A percentile compares a stretch with the other conserved stretches of the same genome.
Evolutionary conservation across 345 rosid genomes (phyloP).

Genomic region (Jatropha curcas): DNA sequence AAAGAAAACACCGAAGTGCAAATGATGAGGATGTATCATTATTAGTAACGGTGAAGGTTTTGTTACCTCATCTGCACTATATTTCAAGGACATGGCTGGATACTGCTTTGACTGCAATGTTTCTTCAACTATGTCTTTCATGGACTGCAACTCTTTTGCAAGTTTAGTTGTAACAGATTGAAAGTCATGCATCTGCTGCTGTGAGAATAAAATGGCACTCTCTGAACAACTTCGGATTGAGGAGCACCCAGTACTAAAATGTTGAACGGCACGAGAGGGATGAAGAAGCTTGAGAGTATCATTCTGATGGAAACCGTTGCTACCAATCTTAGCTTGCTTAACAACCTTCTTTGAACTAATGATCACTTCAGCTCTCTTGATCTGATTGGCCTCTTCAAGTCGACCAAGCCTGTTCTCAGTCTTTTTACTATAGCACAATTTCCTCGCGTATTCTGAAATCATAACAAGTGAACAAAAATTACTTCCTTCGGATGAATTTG

Average conservation of each 20-base stretch:
- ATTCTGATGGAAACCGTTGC: slow-evolving; percentile 35
- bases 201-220: slow-evolving; percentile 73
- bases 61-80: slow-evolving; percentile 51
- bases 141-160: slow-evolving; percentile 55
- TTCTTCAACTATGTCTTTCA: slow-evolving; percentile 62
- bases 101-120: slow-evolving; percentile 36
- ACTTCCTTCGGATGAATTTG: not conserved
- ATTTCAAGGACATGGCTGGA: slow-evolving; percentile 35
- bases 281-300: slow-evolving; percentile 41
- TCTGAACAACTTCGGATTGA: slow-evolving; percentile 54
- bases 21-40: not conserved
- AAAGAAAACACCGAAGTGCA: too few relatives aligned
- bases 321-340: slow-evolving; percentile 33
- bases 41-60: not conserved
- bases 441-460: slow-evolving; percentile 56
- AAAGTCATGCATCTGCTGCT: slow-evolving; percentile 69
- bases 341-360: slow-evolving; percentile 27
- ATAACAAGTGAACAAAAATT: not conserved
- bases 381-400: slow-evolving; percentile 45
- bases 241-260: slow-evolving; percentile 37
- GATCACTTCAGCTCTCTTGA: slow-evolving; percentile 40
- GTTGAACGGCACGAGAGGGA: slow-evolving; percentile 24
- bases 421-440: slow-evolving; percentile 48
- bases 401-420: slow-evolving; percentile 37
- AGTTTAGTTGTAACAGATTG: slow-evolving; percentile 60